Conservation (phyloP, 2,329 filamentous ascomycete species). For the Colletotrichum cordylinicola region DNA sequence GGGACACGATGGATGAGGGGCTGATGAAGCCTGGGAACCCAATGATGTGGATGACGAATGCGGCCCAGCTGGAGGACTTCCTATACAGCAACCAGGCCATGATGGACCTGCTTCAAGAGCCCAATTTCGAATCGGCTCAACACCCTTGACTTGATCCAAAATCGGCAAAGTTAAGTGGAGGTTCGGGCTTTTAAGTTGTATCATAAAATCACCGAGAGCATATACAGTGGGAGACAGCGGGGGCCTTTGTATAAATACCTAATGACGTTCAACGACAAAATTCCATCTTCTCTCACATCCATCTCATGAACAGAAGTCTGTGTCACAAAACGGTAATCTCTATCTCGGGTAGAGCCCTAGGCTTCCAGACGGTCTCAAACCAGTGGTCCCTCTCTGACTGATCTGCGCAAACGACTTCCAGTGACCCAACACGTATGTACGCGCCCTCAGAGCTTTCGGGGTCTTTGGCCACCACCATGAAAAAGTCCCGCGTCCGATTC, state of each 20-base stretch:
- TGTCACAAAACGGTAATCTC: not conserved
- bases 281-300: not conserved
- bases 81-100: slow-evolving; percentile 44
- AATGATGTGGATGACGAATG: slow-evolving; percentile 42
- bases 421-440: not conserved
- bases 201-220: not conserved
- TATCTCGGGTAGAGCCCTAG: not conserved
- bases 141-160: not conserved
- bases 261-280: not conserved
- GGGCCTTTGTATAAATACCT: rapidly evolving
- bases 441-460: not conserved
- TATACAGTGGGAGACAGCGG: rapidly evolving
- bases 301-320: rapidly evolving
- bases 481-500: not conserved
- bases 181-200: rapidly evolving
- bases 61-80: slow-evolving; percentile 41
- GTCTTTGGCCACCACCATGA: not conserved
- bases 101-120: slow-evolving; percentile 39
- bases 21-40: slow-evolving; percentile 23
- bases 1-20: not conserved
- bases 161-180: not conserved
- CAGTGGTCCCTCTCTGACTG: not conserved
- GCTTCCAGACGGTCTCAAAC: not conserved
- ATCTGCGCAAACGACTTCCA: not conserved
- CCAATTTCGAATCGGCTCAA: not conserved